Conservation (phyloP, 345 rosid species). For the Psidium guajava region DNA sequence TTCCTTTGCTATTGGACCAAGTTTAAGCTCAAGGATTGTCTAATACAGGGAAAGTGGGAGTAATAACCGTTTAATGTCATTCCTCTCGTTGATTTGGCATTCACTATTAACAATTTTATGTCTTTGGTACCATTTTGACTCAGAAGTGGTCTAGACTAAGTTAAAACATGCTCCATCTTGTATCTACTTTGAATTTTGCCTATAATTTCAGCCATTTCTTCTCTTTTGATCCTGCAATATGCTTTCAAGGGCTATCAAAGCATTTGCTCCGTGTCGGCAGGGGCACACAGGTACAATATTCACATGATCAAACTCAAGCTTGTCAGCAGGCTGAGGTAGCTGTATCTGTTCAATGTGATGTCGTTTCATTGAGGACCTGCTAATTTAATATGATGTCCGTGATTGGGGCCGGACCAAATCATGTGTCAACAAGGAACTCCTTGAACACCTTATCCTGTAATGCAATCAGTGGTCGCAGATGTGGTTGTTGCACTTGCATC, state of each 20-base stretch:
- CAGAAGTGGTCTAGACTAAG: not conserved
- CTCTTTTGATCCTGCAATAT: not conserved
- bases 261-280: not conserved
- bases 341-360: not conserved
- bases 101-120: not conserved
- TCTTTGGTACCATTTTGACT: not conserved
- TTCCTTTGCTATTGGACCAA: not conserved
- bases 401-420: not conserved
- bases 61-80: not conserved
- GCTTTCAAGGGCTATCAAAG: not conserved
- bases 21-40: not conserved
- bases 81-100: not conserved
- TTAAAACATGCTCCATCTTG: not conserved
- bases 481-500: not conserved
- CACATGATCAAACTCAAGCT: not conserved
- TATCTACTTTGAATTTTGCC: not conserved
- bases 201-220: not conserved
- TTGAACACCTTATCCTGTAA: not conserved
- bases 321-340: not conserved
- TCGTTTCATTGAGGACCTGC: not conserved
- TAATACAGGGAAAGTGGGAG: not conserved
- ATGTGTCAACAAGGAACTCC: not conserved
- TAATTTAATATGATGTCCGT: not conserved
- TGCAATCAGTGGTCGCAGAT: not conserved
- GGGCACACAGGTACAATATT: not conserved